Evolutionary conservation across 2,329 filamentous ascomycete genomes (phyloP), one percentile per base, ranked within the genome.

Genomic region (Fusarium keratoplasticum): DNA sequence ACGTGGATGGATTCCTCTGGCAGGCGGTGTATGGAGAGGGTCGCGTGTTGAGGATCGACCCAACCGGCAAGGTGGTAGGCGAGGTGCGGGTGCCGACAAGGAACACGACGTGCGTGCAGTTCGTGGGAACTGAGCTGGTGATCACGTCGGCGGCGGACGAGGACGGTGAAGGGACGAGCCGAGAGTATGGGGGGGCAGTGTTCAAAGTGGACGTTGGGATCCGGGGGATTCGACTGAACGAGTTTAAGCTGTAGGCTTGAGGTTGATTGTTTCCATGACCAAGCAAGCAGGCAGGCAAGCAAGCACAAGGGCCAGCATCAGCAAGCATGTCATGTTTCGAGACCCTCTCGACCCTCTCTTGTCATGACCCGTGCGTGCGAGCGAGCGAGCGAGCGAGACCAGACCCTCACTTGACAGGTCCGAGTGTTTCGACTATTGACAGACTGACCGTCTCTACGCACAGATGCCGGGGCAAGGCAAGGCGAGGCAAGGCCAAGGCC

Each of bases 1-100:
- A 98, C 80, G 89, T 88, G 50, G 90, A 97, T 64, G 95, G 95
- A n/a, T 92, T 93, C 84, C 87, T 98, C 78, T 98, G 96, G 95
- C 92, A 93, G 70, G 94, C 94, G 9, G 87, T 96, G n/a, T 96
- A 94, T 80, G 95, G 95, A 63, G 93, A 93, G 71, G 86, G 89
- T 68, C 89, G 90, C 69, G 94, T 98, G 27, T 84, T 97, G 74
- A 90, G 93, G 81, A 92, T 98, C 78, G 90, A 89, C 57, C 89
- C 91, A 6, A 82, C 88, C 60, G 95, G 94, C 4, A 85, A 91
- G 77, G 83, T 97, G 33, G 86, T 95, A 6, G 95, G 94, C 8
- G 89, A 95, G 84, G 87, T 98, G 72, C 87, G 85, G 64, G 85
- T 97, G 73, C 95, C 95, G 6, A 97, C 95, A 14, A 88, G 88